phyloP scores from a whole-genome alignment of 192 early-diverging fungal species.

The Podila clonocystis region DNA sequence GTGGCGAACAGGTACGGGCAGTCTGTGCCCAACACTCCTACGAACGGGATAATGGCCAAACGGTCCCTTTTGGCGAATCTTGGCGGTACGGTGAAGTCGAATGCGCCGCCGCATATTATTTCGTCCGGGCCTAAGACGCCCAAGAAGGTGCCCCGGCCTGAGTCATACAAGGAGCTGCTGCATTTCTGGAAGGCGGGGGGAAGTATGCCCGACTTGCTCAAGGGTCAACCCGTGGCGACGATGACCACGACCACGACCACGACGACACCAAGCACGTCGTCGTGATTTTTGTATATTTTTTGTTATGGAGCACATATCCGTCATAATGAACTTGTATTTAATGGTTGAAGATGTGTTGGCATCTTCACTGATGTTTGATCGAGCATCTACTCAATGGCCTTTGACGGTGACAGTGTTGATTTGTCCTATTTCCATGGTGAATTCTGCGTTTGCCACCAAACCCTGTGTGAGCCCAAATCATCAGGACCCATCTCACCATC shows the following conservation, averaged over 20 bases:
- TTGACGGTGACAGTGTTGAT: too few species aligned
- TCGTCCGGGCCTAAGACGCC: not conserved
- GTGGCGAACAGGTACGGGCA: not conserved
- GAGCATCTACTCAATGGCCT: too few species aligned
- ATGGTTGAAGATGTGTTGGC: too few species aligned
- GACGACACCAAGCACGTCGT: not conserved
- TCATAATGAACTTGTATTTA: too few species aligned
- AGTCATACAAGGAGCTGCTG: constrained; percentile 40
- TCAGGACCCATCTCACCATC: too few species aligned
- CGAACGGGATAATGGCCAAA: not conserved
- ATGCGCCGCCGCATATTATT: not conserved
- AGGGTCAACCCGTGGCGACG: not conserved
- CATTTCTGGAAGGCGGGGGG: constrained; percentile 47
- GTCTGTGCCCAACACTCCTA: not conserved
- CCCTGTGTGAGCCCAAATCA: too few species aligned
- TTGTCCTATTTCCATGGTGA: too few species aligned
- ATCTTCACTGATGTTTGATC: too few species aligned
- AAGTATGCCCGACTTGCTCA: constrained; percentile 24
- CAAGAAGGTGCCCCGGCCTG: constrained; percentile 20
- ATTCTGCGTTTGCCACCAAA: too few species aligned
- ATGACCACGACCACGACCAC: not conserved
- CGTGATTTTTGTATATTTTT: not conserved
- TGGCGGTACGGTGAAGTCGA: not conserved
- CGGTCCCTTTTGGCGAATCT: not conserved
- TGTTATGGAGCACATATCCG: too few species aligned